Evolutionary conservation across 2,329 filamentous ascomycete species (phyloP).

Genomic region (Aspergillus spinulosporus): DNA sequence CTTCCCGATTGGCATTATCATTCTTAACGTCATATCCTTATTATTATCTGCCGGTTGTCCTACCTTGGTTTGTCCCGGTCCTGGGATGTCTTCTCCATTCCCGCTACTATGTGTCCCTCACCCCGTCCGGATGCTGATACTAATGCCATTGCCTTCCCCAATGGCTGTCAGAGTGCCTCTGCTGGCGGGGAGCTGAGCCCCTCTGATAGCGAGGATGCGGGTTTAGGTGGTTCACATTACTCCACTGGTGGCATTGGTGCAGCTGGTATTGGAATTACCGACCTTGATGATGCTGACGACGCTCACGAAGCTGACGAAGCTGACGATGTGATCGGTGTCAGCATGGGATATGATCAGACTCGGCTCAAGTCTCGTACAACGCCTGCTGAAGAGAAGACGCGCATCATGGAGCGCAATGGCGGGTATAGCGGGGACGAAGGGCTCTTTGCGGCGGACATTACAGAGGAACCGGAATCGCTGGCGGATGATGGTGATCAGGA

Average conservation of each 20-base stretch:
- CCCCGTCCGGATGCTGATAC: background rate
- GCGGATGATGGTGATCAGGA: background rate
- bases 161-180: background rate
- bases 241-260: background rate
- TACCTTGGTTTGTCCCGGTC: background rate
- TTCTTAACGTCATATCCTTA: slow-evolving; percentile 1
- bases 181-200: slow-evolving; percentile 7
- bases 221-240: slow-evolving; percentile 1
- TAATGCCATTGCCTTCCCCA: background rate
- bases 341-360: slow-evolving; percentile 59
- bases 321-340: slow-evolving; percentile 55
- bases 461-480: slow-evolving; percentile 35
- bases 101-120: slow-evolving; percentile 5
- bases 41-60: background rate
- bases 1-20: background rate
- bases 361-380: slow-evolving; percentile 58
- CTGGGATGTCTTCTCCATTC: slow-evolving; percentile 4
- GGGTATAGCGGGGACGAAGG: slow-evolving; percentile 49
- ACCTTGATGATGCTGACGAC: slow-evolving; percentile 22
- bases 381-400: slow-evolving; percentile 60
- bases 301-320: slow-evolving; percentile 36
- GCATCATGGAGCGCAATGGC: slow-evolving; percentile 53
- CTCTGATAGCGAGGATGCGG: slow-evolving; percentile 36
- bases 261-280: background rate
- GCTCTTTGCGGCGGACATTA: slow-evolving; percentile 33